Evolutionary conservation across 352 stramenopile genomes (phyloP).

Genomic region (Thalassiosira sp.): DNA sequence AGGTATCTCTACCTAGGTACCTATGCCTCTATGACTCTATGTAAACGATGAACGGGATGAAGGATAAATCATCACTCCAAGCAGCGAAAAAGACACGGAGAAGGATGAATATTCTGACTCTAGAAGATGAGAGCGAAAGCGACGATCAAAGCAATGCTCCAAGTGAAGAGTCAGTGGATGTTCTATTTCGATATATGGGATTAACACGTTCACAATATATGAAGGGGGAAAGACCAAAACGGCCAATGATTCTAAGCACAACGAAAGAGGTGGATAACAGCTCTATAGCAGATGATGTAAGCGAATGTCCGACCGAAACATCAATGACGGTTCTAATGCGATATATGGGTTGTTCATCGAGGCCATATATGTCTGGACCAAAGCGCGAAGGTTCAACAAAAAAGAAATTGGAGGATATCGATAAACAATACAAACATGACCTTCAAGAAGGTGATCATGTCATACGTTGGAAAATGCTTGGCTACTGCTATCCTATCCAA

Average conservation of each 20-base stretch:
- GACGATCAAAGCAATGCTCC: not conserved
- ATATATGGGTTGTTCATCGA: conserved; percentile 11
- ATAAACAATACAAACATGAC: conserved; percentile 23
- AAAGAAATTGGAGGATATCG: too few species aligned
- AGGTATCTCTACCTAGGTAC: too few species aligned
- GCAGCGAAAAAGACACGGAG: conserved; percentile 30
- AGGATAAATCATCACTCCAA: too few species aligned
- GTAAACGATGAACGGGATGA: too few species aligned
- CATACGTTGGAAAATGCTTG: conserved; percentile 63
- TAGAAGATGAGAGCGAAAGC: conserved; percentile 57
- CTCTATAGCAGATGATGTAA: too few species aligned
- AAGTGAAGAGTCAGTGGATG: conserved; percentile 2
- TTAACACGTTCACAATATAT: not conserved
- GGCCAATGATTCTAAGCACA: too few species aligned
- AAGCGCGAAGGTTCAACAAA: not conserved
- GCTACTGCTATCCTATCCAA: conserved; percentile 60
- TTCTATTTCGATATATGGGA: conserved; percentile 12
- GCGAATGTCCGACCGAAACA: not conserved
- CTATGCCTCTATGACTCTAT: too few species aligned
- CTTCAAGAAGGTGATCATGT: conserved; percentile 61
- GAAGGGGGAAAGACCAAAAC: too few species aligned
- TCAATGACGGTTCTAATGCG: conserved; percentile 8
- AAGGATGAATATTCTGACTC: conserved; percentile 60
- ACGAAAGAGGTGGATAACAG: too few species aligned
- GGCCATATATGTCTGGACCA: not conserved